A percentile compares a stretch with the other conserved stretches of the same genome.
Evolutionary conservation across 208 protist genomes (phyloP).

Genomic region (Novymonas esmeraldas): DNA sequence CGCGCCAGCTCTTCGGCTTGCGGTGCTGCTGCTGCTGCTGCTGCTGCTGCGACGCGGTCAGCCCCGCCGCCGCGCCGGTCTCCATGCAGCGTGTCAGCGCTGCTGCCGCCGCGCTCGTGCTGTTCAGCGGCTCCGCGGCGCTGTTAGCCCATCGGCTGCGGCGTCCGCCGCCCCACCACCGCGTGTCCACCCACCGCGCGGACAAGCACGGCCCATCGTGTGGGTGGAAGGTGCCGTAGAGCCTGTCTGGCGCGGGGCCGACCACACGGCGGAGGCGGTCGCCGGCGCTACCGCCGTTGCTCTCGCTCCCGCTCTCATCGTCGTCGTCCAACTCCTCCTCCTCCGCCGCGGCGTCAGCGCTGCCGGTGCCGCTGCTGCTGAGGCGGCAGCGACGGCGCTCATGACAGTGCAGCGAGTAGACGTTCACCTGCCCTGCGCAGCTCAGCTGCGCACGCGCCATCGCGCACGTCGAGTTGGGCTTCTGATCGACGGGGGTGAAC

Average conservation of each 20-base stretch:
- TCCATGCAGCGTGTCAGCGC: slow-evolving; percentile 6
- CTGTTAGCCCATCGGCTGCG: slow-evolving; percentile 38
- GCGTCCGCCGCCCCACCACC: slow-evolving; percentile 55
- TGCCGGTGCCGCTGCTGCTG: no score
- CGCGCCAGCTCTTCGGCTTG: slow-evolving; percentile 36
- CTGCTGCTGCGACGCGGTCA: no score
- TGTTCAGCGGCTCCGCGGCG: slow-evolving; percentile 23
- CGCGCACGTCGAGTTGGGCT: slow-evolving; percentile 8
- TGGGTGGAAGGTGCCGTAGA: slow-evolving; percentile 49
- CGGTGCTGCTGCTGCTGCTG: no score
- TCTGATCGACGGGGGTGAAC: slow-evolving; percentile 32
- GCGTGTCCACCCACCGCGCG: slow-evolving; percentile 71
- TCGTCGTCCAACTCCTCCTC: slow-evolving; percentile 1
- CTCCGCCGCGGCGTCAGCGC: neutral
- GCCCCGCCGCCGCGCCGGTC: neutral
- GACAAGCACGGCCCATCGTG: slow-evolving; percentile 39
- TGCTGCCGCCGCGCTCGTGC: slow-evolving; percentile 14
- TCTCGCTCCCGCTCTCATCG: neutral
- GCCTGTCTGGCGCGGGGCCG: slow-evolving; percentile 11
- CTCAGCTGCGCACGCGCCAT: slow-evolving; percentile 5
- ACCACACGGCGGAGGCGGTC: slow-evolving; percentile 11
- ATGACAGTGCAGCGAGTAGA: slow-evolving; percentile 69
- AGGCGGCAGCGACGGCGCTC: neutral
- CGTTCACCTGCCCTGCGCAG: slow-evolving; percentile 49
- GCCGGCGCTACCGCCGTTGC: neutral